These are phyloP conservation scores for Myxozyma udenii DNA, from an alignment of 805 yeast species.

Conservation along the genomic window DNA sequence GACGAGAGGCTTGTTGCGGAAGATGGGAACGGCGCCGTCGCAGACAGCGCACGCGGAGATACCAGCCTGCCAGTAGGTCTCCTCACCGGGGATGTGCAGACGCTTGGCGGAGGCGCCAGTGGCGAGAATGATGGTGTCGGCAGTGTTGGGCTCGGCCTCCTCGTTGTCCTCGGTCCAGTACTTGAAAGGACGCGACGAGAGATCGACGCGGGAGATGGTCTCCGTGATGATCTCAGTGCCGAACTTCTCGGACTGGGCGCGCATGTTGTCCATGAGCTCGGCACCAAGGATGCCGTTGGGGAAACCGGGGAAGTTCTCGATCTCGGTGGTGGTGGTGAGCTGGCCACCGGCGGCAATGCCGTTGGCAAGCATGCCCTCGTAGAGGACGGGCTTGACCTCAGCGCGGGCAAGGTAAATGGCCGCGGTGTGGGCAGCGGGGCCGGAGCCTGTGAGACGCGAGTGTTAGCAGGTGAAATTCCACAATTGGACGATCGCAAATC, in stretches of 20 bases:
- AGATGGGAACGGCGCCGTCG: conserved; percentile 99
- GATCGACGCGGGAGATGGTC: conserved; percentile 88
- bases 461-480: not conserved
- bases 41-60: conserved; percentile 99
- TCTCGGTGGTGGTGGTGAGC: conserved; percentile 96
- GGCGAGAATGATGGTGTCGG: conserved; percentile 89
- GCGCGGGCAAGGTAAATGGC: conserved; percentile 97
- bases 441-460: conserved; percentile 59
- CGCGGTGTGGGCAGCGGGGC: conserved; percentile 99
- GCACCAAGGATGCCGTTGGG: conserved; percentile 88
- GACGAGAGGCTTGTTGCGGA: conserved; percentile 95
- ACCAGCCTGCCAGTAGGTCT: conserved; percentile 97
- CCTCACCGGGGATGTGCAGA: conserved; percentile 92
- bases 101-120: conserved; percentile 99
- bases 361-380: conserved; percentile 95
- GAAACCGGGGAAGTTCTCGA: conserved; percentile 99
- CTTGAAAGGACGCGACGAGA: conserved; percentile 86
- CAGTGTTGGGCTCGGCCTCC: conserved; percentile 83
- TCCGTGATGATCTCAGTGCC: conserved; percentile 95
- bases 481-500: not conserved
- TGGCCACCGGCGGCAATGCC: conserved; percentile 99
- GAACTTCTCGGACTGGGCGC: conserved; percentile 77
- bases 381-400: conserved; percentile 86
- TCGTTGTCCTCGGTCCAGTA: conserved; percentile 96
- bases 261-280: conserved; percentile 90